phyloP scores from a whole-genome alignment of 441 rosid species.

The Adansonia madagascariensis region DNA sequence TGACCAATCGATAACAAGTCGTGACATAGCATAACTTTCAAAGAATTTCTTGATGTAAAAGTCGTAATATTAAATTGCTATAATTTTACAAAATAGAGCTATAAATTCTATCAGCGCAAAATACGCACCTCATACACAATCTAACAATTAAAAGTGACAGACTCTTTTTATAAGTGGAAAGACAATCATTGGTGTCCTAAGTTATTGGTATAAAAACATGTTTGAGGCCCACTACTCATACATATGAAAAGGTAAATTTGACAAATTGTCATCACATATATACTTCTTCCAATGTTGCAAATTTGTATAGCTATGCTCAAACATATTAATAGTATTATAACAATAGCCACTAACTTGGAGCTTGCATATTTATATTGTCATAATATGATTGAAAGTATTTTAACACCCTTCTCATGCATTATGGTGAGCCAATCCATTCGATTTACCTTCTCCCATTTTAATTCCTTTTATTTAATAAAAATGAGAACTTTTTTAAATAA shows the following conservation, averaged over 20 bases:
- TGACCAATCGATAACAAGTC: not conserved
- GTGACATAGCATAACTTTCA: not conserved
- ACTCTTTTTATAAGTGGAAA: not conserved
- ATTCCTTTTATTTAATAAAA: too few species aligned
- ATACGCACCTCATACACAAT: not conserved
- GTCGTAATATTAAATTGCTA: not conserved
- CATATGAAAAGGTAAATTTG: not conserved
- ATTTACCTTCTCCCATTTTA: too few species aligned
- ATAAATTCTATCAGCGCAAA: not conserved
- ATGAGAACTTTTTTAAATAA: too few species aligned
- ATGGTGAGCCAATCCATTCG: too few species aligned
- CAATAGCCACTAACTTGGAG: not conserved
- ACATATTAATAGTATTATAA: not conserved
- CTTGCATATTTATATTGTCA: not conserved
- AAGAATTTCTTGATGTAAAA: not conserved
- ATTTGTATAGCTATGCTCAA: not conserved
- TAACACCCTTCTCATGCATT: not conserved
- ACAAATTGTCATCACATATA: not conserved
- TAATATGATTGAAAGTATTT: not conserved
- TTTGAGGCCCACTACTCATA: not conserved
- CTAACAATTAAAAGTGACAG: not conserved
- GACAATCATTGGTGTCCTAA: conserved; percentile 4
- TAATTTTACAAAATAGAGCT: not conserved
- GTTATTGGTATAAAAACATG: not conserved
- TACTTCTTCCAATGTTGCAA: not conserved